These are phyloP conservation scores for Didymella lethalis DNA, from an alignment of 2,329 filamentous ascomycete genomes.

Conservation along the genomic window DNA sequence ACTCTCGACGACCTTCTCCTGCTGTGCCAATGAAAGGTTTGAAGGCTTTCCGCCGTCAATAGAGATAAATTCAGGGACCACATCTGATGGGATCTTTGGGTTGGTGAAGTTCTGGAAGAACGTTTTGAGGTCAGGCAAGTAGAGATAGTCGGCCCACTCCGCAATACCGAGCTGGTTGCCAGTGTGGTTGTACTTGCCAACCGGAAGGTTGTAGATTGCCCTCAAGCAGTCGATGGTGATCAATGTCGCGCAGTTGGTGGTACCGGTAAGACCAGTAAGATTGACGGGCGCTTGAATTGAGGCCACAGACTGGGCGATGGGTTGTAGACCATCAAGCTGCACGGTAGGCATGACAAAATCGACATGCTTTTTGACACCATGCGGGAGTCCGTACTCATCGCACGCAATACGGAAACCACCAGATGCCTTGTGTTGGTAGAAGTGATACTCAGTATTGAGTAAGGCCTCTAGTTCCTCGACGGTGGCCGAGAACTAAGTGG, in stretches of 20 bases:
- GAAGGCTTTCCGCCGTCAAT: constrained; percentile 49
- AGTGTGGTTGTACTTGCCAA: constrained; percentile 28
- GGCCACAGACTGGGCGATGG: constrained; percentile 19
- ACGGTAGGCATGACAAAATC: constrained; percentile 31
- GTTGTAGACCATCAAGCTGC: constrained; percentile 26
- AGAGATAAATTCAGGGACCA: constrained; percentile 38
- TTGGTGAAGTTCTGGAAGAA: constrained; percentile 52
- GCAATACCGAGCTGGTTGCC: constrained; percentile 47
- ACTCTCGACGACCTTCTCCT: constrained; percentile 34
- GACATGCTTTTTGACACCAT: constrained; percentile 25
- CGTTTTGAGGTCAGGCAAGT: constrained; percentile 54
- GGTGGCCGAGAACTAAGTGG: background rate
- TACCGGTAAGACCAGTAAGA: constrained; percentile 16
- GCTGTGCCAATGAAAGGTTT: constrained; percentile 53
- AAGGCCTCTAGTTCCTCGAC: constrained; percentile 24
- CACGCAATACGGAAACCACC: constrained; percentile 27
- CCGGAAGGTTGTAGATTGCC: constrained; percentile 30
- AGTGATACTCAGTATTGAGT: constrained; percentile 27
- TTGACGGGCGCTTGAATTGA: constrained; percentile 15
- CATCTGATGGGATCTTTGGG: constrained; percentile 26
- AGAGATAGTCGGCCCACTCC: constrained; percentile 55
- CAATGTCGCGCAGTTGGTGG: constrained; percentile 20
- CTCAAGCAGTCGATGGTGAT: constrained; percentile 31
- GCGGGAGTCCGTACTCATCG: constrained; percentile 28
- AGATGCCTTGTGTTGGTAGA: constrained; percentile 26